Evolutionary conservation across 2,329 filamentous ascomycete species (phyloP).

Genomic region (Thielaviopsis cerberus): DNA sequence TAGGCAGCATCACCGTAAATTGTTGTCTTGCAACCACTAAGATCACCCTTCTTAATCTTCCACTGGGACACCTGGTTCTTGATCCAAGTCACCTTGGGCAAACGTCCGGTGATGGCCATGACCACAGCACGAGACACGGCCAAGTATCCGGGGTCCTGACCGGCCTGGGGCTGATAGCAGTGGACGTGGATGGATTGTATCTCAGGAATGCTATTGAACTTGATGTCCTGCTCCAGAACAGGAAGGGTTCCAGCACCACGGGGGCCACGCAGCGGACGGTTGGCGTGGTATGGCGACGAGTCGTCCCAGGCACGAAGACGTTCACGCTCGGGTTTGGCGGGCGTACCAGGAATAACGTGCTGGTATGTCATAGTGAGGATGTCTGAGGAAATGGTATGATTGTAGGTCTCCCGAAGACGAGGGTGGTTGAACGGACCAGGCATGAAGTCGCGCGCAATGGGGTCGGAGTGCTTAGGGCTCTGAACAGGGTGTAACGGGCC

Average conservation of each 20-base stretch:
- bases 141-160: constrained; percentile 53
- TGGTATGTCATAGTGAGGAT: constrained; percentile 76
- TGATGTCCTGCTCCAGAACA: constrained; percentile 53
- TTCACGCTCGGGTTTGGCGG: constrained; percentile 32
- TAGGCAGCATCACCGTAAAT: constrained; percentile 66
- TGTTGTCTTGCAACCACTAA: constrained; percentile 58
- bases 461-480: constrained; percentile 70
- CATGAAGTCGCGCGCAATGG: constrained; percentile 68
- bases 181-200: constrained; percentile 68
- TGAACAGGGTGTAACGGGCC: constrained; percentile 86
- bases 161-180: constrained; percentile 50
- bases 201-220: constrained; percentile 70
- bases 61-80: constrained; percentile 57
- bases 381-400: constrained; percentile 70
- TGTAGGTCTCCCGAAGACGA: constrained; percentile 75
- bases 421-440: constrained; percentile 82
- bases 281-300: constrained; percentile 85
- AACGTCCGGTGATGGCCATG: constrained; percentile 67
- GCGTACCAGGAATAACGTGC: constrained; percentile 63
- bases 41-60: constrained; percentile 51
- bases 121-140: constrained; percentile 70
- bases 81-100: constrained; percentile 50
- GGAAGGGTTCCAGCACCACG: constrained; percentile 54
- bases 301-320: constrained; percentile 74
- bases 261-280: constrained; percentile 67